Percentiles rank a stretch among this genome's conserved stretches.
Conservation (phyloP, 2,329 filamentous ascomycete genomes). For the Rhynchosporium agropyri region DNA sequence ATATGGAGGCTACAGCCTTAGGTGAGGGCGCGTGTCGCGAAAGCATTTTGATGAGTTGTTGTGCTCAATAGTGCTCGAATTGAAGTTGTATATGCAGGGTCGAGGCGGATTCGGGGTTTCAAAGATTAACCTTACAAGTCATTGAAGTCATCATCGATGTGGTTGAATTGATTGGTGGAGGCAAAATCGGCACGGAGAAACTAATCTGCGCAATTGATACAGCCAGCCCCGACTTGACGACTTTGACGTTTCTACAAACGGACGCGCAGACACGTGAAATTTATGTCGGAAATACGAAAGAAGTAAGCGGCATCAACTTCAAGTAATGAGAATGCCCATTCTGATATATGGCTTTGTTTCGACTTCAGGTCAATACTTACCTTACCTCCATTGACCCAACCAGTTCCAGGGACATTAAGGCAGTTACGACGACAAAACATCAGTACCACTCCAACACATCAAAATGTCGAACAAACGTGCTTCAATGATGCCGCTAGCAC, state of each 20-base stretch:
- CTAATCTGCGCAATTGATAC: not conserved
- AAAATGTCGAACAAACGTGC: slow-evolving; percentile 44
- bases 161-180: slow-evolving; percentile 26
- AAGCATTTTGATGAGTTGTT: slow-evolving; percentile 42
- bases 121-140: slow-evolving; percentile 11
- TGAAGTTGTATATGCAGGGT: slow-evolving; percentile 26
- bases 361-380: slow-evolving; percentile 22
- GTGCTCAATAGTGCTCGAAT: slow-evolving; percentile 42
- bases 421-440: not conserved
- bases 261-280: not conserved
- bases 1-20: slow-evolving; percentile 40
- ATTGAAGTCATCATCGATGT: slow-evolving; percentile 34
- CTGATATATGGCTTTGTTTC: slow-evolving; percentile 27
- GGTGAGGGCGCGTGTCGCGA: slow-evolving; percentile 43
- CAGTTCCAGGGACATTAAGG: not conserved
- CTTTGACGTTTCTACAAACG: not conserved
- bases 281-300: slow-evolving; percentile 9
- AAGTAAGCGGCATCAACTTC: slow-evolving; percentile 33
- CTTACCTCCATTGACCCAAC: slow-evolving; percentile 24
- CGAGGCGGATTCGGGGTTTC: slow-evolving; percentile 35
- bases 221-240: not conserved
- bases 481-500: slow-evolving; percentile 55
- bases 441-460: not conserved
- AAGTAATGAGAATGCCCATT: slow-evolving; percentile 26
- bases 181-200: slow-evolving; percentile 12